Base-by-base conservation (phyloP, 768 basidiomycete species). In the Collybia nuda region DNA sequence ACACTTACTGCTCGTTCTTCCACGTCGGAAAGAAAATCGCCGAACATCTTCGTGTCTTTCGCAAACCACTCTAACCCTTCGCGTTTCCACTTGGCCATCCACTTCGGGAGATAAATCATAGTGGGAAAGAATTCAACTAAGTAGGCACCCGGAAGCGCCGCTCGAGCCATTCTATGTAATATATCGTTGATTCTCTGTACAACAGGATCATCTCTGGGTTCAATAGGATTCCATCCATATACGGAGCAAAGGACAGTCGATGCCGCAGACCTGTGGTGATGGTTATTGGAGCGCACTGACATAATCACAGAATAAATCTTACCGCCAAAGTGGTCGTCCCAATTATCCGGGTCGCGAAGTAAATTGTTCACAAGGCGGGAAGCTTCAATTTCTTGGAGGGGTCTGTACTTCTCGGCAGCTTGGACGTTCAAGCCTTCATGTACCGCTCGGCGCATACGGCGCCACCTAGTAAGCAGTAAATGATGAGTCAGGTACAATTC, bases 81-180 rank as follows among this genome's bases (percentile, higher is more conserved):
- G 11, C 32, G 46, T 36, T 47, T 47, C 32, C 29, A 47, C 23
- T 35, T 47, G 21, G 46, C 46, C 29, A 38, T 19, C 36, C 17
- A 47, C 17, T 19, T 22, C 15, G 46, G 46, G 8, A 47, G 46
- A 47, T 47, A 22, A 7, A 38, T 47, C 32, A 47, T 29, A 5
- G 38, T 6, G 15, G 46, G 46, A 22, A 47, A 47, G 5, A 47
- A n/a, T 36, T 47, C 46, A 11, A 47, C 46, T 19, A 47, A 18
- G 46, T 36, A 47, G 29, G 46, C 46, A 37, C 37, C 37, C 15
- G 46, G 22, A 14, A 47, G 46, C n/a, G 32, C 22, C 6, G 46
- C 46, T 6, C 32, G 32, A 32, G 32, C 32, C 32, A 11, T 11
- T 11, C 32, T 5, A 14, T 32, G 46, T 37, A 37, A 38, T 15